These are phyloP conservation scores for Sporothrix brunneoviolacea DNA, from an alignment of 2,329 filamentous ascomycete genomes.

Conservation along the genomic window DNA sequence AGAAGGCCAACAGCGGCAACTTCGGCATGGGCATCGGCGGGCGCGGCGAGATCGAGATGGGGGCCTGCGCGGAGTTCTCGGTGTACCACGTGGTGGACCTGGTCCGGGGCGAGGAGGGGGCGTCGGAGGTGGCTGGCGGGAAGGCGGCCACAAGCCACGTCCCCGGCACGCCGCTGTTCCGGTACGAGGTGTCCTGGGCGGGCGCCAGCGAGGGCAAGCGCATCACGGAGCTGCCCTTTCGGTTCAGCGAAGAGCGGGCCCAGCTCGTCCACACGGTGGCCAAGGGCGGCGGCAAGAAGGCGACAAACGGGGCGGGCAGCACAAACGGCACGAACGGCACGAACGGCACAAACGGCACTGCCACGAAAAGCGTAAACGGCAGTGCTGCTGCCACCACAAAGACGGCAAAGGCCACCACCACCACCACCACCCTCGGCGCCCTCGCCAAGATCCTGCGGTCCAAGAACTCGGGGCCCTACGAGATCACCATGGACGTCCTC, in stretches of 20 bases:
- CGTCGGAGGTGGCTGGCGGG: too few species aligned
- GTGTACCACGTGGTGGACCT: slow-evolving; percentile 44
- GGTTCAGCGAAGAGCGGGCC: background rate
- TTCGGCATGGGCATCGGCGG: slow-evolving; percentile 29
- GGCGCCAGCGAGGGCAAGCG: background rate
- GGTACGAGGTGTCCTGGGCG: slow-evolving; percentile 5
- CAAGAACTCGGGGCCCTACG: slow-evolving; percentile 46
- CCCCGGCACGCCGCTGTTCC: slow-evolving; percentile 5
- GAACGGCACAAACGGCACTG: background rate
- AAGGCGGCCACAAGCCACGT: too few species aligned
- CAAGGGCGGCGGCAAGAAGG: background rate
- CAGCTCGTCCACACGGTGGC: background rate
- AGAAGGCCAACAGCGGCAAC: slow-evolving; percentile 46
- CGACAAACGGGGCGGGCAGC: background rate
- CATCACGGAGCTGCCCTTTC: background rate
- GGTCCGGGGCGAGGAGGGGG: slow-evolving; percentile 15
- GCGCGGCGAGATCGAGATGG: slow-evolving; percentile 3
- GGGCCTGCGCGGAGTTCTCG: slow-evolving; percentile 31
- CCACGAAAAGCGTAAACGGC: too few species aligned
- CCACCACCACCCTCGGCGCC: background rate
- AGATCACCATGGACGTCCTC: slow-evolving; percentile 27
- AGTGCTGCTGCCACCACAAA: slow-evolving; percentile 21
- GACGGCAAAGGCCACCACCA: background rate
- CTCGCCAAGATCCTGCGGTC: slow-evolving; percentile 38
- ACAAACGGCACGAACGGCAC: slow-evolving; percentile 17